phyloP scores from a whole-genome alignment of 2,329 filamentous ascomycete genomes.

The Daldinia sp. region DNA sequence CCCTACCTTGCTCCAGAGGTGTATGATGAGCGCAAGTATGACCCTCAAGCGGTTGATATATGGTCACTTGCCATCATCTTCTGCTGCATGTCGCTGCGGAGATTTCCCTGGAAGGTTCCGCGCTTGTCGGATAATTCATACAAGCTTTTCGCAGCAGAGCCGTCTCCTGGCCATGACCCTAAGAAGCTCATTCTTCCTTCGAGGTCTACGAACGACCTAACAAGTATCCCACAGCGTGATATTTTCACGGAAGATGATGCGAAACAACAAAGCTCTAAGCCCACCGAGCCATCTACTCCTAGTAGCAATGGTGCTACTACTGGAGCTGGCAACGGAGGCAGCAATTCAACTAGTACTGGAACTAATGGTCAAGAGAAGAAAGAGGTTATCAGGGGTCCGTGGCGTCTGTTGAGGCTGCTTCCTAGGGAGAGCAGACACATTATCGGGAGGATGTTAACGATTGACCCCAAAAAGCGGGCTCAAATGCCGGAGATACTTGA shows the following conservation, averaged over 20 bases:
- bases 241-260: slow-evolving; percentile 54
- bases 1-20: slow-evolving; percentile 97
- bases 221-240: slow-evolving; percentile 56
- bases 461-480: slow-evolving; percentile 85
- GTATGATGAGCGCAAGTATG: slow-evolving; percentile 92
- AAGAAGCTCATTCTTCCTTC: slow-evolving; percentile 63
- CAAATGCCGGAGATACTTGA: slow-evolving; percentile 86
- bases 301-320: slow-evolving; percentile 46
- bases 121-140: slow-evolving; percentile 93
- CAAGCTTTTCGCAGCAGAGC: slow-evolving; percentile 88
- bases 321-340: slow-evolving; percentile 44
- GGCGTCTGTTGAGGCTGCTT: slow-evolving; percentile 86
- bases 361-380: slow-evolving; percentile 64
- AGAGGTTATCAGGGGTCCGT: slow-evolving; percentile 90
- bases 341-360: slow-evolving; percentile 45
- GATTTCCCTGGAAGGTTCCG: slow-evolving; percentile 98
- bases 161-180: slow-evolving; percentile 78
- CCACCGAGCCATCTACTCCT: slow-evolving; percentile 29
- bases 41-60: slow-evolving; percentile 92
- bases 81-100: slow-evolving; percentile 95
- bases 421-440: slow-evolving; percentile 92
- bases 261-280: slow-evolving; percentile 47
- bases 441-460: slow-evolving; percentile 90
- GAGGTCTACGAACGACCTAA: slow-evolving; percentile 59
- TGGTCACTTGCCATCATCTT: slow-evolving; percentile 99